Base-by-base conservation (phyloP, 2,329 filamentous ascomycete genomes). In the Diaporthe australafricana region DNA sequence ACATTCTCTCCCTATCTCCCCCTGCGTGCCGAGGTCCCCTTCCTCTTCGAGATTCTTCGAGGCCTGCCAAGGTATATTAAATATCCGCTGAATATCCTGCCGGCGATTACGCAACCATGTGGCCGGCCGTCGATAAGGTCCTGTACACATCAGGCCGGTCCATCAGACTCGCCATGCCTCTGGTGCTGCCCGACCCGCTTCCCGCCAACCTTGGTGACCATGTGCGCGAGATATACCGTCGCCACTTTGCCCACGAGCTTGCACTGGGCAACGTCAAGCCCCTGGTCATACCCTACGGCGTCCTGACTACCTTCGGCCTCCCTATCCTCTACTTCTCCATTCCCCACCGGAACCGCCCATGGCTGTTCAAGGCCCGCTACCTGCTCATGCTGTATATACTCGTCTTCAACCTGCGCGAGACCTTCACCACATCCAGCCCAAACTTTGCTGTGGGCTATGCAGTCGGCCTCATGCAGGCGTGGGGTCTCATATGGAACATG, bases 311-410 rank as follows among this genome's bases (percentile, higher is more conserved):
- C 35, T 81, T 87, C 55, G 60, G 89, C 52, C 69, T 92, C 2
- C 87, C 88, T 0, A 78, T 85, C 1, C 74, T 89, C 4, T 92
- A 90, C 78, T 83, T 92, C 17, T 80, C 85, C 62, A 82, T 91
- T 72, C 88, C 89, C 1, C 89, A 91, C 75, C 81, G 79, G 40
- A 79, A 81, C 2, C 81, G 84, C 11, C 84, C 84, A 6, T 87
- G 86, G 85, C 75, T 90, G 14, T 88, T 88, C 75, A 80, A 76
- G 11, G 82, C 84, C 40, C 80, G 85, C 53, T 90, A 87, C 84
- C 79, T 84, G 16, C 82, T 91, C 25, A 79, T 88, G 69, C 83
- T 80, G 9, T 76, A 82, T 11, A 80, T 87, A 42, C 68, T 84
- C 38, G 77, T 75, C 22, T 85, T 87, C 72, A 85, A 90, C 74